These are phyloP conservation scores for Cordia subcordata DNA, from an alignment of 257 asterid species.

Conservation along the genomic window DNA sequence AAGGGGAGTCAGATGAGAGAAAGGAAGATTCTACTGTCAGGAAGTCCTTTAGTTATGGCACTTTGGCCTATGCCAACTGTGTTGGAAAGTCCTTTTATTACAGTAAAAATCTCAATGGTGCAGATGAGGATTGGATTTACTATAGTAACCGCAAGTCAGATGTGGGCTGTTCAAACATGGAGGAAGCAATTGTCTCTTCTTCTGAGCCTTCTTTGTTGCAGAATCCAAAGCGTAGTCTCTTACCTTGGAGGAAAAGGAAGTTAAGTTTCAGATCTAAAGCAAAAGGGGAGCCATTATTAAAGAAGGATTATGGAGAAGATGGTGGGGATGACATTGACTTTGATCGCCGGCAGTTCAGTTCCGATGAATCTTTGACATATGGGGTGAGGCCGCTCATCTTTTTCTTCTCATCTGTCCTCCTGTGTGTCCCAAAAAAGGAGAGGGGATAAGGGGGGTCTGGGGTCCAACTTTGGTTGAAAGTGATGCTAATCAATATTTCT, in stretches of 20 bases:
- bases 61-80: conserved; percentile 72
- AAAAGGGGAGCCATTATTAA: conserved; percentile 91
- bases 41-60: conserved; percentile 85
- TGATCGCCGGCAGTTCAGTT: conserved; percentile 90
- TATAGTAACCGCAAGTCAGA: conserved; percentile 83
- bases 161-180: conserved; percentile 44
- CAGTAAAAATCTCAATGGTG: conserved; percentile 41
- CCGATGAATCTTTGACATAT: conserved; percentile 63
- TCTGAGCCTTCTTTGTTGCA: conserved; percentile 42
- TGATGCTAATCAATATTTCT: neutral
- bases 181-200: conserved; percentile 29
- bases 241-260: conserved; percentile 94
- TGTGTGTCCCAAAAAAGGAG: too few relatives aligned
- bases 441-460: neutral
- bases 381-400: conserved; percentile 51
- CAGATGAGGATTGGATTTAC: conserved; percentile 82
- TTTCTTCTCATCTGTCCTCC: too few relatives aligned
- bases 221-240: conserved; percentile 72
- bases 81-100: conserved; percentile 62
- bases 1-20: conserved; percentile 67
- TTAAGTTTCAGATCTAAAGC: conserved; percentile 78
- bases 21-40: conserved; percentile 56
- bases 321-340: conserved; percentile 99
- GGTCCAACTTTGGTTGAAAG: neutral
- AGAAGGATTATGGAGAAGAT: conserved; percentile 85